phyloP scores from a whole-genome alignment of 2,329 filamentous ascomycete species.

The Alternaria consortialis region DNA sequence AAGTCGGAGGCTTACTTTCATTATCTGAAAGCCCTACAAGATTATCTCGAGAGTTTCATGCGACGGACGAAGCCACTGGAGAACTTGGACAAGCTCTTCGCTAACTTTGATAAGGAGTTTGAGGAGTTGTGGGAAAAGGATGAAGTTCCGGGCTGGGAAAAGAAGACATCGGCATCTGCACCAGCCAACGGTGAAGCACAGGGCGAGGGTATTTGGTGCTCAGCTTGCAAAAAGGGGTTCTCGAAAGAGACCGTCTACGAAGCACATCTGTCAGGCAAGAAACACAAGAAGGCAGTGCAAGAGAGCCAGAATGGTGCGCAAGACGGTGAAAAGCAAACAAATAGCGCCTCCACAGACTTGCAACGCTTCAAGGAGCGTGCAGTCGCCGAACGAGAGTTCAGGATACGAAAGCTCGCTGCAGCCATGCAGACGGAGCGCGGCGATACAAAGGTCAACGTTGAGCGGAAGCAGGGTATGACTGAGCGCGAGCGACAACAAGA shows the following conservation, averaged over 20 bases:
- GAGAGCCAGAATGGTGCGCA: conserved; percentile 58
- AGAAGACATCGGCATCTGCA: conserved; percentile 55
- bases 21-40: conserved; percentile 81
- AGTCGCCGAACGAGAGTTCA: conserved; percentile 87
- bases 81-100: conserved; percentile 80
- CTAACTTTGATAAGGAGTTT: conserved; percentile 83
- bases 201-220: conserved; percentile 81
- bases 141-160: conserved; percentile 80
- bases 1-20: conserved; percentile 91
- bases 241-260: conserved; percentile 96
- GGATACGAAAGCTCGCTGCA: conserved; percentile 79
- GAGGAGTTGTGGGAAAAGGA: conserved; percentile 82
- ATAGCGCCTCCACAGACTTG: conserved; percentile 30
- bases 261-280: conserved; percentile 86
- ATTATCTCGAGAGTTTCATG: conserved; percentile 89
- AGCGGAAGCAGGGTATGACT: conserved; percentile 97
- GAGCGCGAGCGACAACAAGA: conserved; percentile 95
- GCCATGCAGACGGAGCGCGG: conserved; percentile 87
- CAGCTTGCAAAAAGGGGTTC: conserved; percentile 93
- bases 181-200: conserved; percentile 60
- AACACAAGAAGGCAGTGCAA: conserved; percentile 82
- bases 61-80: conserved; percentile 84
- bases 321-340: conserved; percentile 28
- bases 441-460: conserved; percentile 92
- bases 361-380: conserved; percentile 79